phyloP scores from a whole-genome alignment of 2,329 filamentous ascomycete species.

The Fonsecaea pugnacius region DNA sequence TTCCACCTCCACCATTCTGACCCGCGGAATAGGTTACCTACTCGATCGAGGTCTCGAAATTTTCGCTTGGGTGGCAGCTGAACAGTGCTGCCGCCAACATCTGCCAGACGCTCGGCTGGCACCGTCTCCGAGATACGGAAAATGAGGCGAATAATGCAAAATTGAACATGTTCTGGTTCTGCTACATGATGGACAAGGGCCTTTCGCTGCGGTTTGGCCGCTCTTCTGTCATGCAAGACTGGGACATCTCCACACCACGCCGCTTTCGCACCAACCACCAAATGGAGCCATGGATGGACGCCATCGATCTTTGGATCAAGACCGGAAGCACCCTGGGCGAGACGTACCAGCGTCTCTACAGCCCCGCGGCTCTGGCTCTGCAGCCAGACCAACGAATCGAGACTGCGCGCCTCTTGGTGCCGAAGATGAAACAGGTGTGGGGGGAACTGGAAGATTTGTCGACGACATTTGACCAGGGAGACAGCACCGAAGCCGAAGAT shows the following conservation, averaged over 20 bases:
- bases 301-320: conserved; percentile 1
- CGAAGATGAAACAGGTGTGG: background rate
- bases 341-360: conserved; percentile 1
- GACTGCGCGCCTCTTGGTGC: background rate
- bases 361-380: conserved; percentile 1
- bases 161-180: conserved; percentile 2
- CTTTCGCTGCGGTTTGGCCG: conserved; percentile 1
- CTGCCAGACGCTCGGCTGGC: conserved; percentile 2
- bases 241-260: background rate
- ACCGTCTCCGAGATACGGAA: background rate
- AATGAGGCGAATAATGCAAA: background rate
- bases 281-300: background rate
- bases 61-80: conserved; percentile 2
- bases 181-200: conserved; percentile 6
- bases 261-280: background rate
- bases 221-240: background rate
- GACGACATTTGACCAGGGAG: background rate
- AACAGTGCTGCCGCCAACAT: background rate
- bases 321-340: background rate
- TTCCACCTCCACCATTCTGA: background rate
- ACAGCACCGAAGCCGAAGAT: background rate
- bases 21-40: background rate
- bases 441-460: background rate
- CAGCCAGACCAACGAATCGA: background rate
- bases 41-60: conserved; percentile 4